Percentiles rank a stretch among this genome's conserved stretches.
These are phyloP conservation scores for Yamadazyma ubonensis DNA, from an alignment of 805 yeast species.

Conservation along the genomic window DNA sequence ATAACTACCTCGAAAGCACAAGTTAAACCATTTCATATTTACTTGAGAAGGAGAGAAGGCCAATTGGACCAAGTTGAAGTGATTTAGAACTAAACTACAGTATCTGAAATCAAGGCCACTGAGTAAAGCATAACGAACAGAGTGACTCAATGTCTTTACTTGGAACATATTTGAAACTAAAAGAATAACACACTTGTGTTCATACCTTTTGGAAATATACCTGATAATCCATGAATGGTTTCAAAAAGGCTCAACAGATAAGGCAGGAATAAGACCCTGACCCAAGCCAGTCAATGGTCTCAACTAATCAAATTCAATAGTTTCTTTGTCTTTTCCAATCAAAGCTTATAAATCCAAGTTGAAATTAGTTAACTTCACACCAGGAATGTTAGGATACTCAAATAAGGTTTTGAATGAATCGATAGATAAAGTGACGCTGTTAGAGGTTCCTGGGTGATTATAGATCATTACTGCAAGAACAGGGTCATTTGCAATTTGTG, in stretches of 20 bases:
- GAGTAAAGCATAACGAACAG: too few species aligned
- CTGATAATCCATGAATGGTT: constrained; percentile 52
- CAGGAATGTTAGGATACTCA: constrained; percentile 48
- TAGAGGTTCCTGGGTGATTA: constrained; percentile 49
- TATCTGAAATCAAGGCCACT: too few species aligned
- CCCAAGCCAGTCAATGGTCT: constrained; percentile 50
- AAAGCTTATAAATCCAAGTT: constrained; percentile 50
- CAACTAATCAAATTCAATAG: constrained; percentile 38
- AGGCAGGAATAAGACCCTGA: constrained; percentile 49
- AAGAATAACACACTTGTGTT: too few species aligned
- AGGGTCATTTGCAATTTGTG: constrained; percentile 41
- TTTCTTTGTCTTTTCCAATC: constrained; percentile 44
- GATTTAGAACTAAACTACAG: too few species aligned
- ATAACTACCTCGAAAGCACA: too few species aligned
- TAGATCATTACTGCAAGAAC: constrained; percentile 45
- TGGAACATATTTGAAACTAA: too few species aligned
- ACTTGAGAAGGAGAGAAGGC: too few species aligned
- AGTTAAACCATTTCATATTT: too few species aligned
- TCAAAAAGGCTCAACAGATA: constrained; percentile 48
- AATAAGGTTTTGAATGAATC: constrained; percentile 41
- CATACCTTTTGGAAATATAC: constrained; percentile 51
- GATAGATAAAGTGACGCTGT: constrained; percentile 37
- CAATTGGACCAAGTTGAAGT: too few species aligned
- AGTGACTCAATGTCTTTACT: too few species aligned
- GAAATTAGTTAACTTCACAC: constrained; percentile 53